phyloP scores from a whole-genome alignment of 306 rosid genomes.

The Prosopis cineraria region DNA sequence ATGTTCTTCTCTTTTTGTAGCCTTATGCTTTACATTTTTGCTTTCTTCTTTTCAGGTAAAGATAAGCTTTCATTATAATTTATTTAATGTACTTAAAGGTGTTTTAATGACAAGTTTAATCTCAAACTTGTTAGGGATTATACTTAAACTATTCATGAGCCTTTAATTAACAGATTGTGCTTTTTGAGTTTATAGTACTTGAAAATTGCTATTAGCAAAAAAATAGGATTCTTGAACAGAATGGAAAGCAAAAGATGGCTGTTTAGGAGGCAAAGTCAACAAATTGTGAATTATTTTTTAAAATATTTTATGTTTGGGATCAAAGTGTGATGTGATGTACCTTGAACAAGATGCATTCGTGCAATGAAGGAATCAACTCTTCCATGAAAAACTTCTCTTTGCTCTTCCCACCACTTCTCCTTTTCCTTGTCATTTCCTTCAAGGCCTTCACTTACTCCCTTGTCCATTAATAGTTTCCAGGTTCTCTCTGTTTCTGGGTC shows the following conservation, averaged over 20 bases:
- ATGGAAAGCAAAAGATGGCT: slow-evolving; percentile 10
- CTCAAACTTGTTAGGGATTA: not conserved
- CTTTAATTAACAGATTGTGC: not conserved
- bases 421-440: slow-evolving; percentile 60
- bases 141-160: not conserved
- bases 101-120: slow-evolving; percentile 1
- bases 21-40: slow-evolving; percentile 5
- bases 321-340: slow-evolving; percentile 46
- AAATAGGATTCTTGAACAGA: slow-evolving; percentile 20
- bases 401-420: slow-evolving; percentile 92
- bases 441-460: slow-evolving; percentile 57
- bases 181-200: not conserved
- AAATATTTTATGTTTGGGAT: slow-evolving; percentile 26
- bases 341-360: slow-evolving; percentile 98
- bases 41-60: slow-evolving; percentile 9
- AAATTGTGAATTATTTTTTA: slow-evolving; percentile 18
- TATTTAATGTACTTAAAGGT: not conserved
- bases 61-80: slow-evolving; percentile 17
- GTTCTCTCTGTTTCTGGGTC: slow-evolving; percentile 85
- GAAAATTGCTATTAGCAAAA: slow-evolving; percentile 1
- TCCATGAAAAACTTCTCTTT: slow-evolving; percentile 80
- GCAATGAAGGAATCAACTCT: slow-evolving; percentile 91
- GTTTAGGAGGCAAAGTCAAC: slow-evolving; percentile 17
- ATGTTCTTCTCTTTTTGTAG: slow-evolving; percentile 13
- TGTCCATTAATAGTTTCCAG: slow-evolving; percentile 94